Conservation (phyloP, 2,329 filamentous ascomycete species). For the Stylonectria norvegica region DNA sequence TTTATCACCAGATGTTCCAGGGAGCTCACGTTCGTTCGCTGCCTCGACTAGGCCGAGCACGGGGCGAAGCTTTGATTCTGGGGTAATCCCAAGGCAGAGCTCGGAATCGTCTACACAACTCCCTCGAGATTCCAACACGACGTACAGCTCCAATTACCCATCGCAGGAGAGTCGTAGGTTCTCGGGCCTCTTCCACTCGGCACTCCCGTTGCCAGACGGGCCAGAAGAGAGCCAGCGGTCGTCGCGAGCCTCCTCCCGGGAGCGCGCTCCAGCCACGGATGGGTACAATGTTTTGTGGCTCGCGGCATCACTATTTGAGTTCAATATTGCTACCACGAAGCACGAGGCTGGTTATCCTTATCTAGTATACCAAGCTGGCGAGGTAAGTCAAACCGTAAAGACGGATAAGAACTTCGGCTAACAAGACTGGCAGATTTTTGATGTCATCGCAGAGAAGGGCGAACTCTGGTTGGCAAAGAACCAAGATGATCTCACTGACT, state of each 20-base stretch:
- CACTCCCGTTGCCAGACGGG: conserved; percentile 73
- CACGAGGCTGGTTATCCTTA: conserved; percentile 95
- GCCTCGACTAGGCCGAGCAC: conserved; percentile 54
- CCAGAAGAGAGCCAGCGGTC: conserved; percentile 51
- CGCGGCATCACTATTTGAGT: conserved; percentile 91
- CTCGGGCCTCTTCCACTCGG: conserved; percentile 81
- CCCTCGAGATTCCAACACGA: conserved; percentile 54
- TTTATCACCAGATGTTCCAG: conserved; percentile 51
- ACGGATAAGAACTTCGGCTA: conserved; percentile 1
- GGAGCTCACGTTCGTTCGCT: conserved; percentile 47
- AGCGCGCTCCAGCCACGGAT: conserved; percentile 49
- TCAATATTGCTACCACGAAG: conserved; percentile 90
- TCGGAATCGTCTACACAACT: conserved; percentile 46
- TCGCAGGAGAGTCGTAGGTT: conserved; percentile 52
- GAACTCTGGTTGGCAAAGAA: conserved; percentile 98
- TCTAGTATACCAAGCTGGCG: conserved; percentile 89
- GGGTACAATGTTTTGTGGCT: conserved; percentile 79
- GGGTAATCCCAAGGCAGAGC: conserved; percentile 48
- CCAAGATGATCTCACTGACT: conserved; percentile 77
- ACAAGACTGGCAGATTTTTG: conserved; percentile 60
- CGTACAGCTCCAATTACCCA: conserved; percentile 48
- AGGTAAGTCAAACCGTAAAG: conserved; percentile 50
- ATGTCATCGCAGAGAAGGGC: conserved; percentile 92
- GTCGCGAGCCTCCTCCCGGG: conserved; percentile 59
- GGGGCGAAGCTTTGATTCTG: conserved; percentile 57